Evolutionary conservation across 2,329 filamentous ascomycete species (phyloP), one percentile per base, ranked within the genome.

Genomic region (Sporothrix pallida): DNA sequence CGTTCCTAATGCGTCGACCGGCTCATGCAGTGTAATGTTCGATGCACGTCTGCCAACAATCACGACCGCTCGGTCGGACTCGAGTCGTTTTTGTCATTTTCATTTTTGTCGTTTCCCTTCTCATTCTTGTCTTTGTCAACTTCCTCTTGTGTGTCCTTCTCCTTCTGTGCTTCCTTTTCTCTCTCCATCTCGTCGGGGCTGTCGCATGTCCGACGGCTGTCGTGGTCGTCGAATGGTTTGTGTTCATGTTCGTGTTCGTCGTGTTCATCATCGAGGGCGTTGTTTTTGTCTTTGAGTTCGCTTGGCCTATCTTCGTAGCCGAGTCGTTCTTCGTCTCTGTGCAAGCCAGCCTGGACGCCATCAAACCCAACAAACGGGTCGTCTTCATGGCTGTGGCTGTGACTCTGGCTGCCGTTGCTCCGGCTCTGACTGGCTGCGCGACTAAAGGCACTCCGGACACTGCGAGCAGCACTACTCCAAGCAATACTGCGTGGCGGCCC

Each of bases 361-460:
- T 69, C 67, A 54, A 69, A 69, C 0, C 67, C 48, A 20, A 31
- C 67, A 69, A 69, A 69, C 48, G 26, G 67, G 10, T 69, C 67
- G 26, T 69, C 65, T 2, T 48, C 63, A 3, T 54, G 26, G 17
- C 44, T 54, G 23, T 6, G 17, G 8, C 65, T 48, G n/a, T 56
- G 52, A 20, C 60, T 63, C 31, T 37, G 31, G 31, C n/a, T n/a
- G 15, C 37, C 42, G n/a, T 46, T 37, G 8, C 37, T 37, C 13
- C 44, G 62, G 42, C 63, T 68, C 15, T 31, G 44, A 8, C 48
- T 50, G 26, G 46, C 23, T 10, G 44, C 65, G 2, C 46, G 13
- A 37, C 65, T n/a, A 6, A 12, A 9, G 6, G 46, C 23, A 13
- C 65, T 52, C 26, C 67, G 46, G 1, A n/a, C 23, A 8, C 67